Conservation (phyloP, 345 rosid species). For the Citrus australasica region DNA sequence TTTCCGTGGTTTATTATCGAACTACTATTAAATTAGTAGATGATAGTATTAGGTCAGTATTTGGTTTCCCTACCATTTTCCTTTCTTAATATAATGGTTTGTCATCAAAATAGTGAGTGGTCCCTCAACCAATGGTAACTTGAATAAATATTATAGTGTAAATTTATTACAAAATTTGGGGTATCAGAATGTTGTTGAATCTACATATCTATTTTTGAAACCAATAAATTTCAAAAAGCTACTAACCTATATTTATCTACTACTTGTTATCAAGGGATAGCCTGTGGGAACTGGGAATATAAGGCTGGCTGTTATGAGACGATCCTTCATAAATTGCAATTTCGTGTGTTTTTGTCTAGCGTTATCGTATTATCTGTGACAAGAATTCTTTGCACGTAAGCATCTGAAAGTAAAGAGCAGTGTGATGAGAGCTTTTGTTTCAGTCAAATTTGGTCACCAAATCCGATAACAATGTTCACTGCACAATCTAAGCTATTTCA, state of each 20-base stretch:
- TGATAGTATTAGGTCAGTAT: too few relatives aligned
- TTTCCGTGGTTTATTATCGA: too few relatives aligned
- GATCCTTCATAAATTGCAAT: too few relatives aligned
- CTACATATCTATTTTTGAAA: neutral
- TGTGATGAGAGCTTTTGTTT: neutral
- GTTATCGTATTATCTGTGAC: neutral
- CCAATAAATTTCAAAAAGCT: neutral
- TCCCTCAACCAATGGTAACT: too few relatives aligned
- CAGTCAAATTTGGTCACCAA: neutral
- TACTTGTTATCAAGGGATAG: too few relatives aligned
- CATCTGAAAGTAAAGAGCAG: neutral
- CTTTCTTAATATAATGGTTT: too few relatives aligned
- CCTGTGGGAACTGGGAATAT: too few relatives aligned
- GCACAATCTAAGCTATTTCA: neutral
- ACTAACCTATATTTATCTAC: neutral
- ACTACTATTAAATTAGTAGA: too few relatives aligned
- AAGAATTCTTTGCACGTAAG: neutral
- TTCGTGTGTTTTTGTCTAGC: neutral
- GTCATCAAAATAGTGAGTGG: too few relatives aligned
- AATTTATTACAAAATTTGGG: neutral
- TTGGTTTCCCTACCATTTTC: too few relatives aligned
- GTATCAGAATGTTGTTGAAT: too few relatives aligned
- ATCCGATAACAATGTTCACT: neutral
- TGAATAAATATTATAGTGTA: neutral
- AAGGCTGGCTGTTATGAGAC: too few relatives aligned